A percentile compares a stretch with the other conserved stretches of the same genome.
phyloP scores from a whole-genome alignment of 2,329 filamentous ascomycete genomes.

The Paecilomyces fulvus region DNA sequence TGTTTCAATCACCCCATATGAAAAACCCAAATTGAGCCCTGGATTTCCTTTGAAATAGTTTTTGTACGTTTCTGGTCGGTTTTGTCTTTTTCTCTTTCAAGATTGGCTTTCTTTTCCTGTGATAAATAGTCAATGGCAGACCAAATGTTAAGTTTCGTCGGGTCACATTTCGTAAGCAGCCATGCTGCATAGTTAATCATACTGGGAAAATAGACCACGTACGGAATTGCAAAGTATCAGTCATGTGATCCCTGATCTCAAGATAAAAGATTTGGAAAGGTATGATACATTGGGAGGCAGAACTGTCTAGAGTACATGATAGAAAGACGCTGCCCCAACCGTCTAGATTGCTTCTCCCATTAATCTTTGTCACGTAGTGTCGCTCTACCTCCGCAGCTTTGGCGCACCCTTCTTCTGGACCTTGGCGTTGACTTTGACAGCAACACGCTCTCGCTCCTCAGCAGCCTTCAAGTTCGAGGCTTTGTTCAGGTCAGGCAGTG shows the following conservation, averaged over 20 bases:
- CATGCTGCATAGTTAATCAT: neutral
- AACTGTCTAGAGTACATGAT: neutral
- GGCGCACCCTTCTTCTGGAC: slow-evolving; percentile 7
- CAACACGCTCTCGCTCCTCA: slow-evolving; percentile 18
- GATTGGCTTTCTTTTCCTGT: neutral
- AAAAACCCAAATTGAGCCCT: neutral
- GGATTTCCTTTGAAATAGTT: neutral
- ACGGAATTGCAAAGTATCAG: neutral
- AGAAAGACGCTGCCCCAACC: neutral
- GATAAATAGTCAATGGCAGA: neutral
- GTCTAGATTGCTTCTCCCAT: neutral
- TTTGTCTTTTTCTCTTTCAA: neutral
- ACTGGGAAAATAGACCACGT: neutral
- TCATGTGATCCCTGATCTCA: neutral
- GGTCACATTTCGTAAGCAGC: neutral
- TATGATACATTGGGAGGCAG: neutral
- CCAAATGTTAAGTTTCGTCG: neutral
- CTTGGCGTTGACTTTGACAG: slow-evolving; percentile 17
- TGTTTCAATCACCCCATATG: neutral
- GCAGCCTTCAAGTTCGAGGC: slow-evolving; percentile 15
- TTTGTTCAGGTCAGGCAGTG: slow-evolving; percentile 25
- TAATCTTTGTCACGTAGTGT: neutral
- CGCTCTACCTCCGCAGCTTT: neutral
- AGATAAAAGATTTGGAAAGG: neutral
- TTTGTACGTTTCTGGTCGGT: neutral